These are phyloP conservation scores for Fusarium brachygibbosum DNA, from an alignment of 2,329 filamentous ascomycete species.

Conservation along the genomic window DNA sequence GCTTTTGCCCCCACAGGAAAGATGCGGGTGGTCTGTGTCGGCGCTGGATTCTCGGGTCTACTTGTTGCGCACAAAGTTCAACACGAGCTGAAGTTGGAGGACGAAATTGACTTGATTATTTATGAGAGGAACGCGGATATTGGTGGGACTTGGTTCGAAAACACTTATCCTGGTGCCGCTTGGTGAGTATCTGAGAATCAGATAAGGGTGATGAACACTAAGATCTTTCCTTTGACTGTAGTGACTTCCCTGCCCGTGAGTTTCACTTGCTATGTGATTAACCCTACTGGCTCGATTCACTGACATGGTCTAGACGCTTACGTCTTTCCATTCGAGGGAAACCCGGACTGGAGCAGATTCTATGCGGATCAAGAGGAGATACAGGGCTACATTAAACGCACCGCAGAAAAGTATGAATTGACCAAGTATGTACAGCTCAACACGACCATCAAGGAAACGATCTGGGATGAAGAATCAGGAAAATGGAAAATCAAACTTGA, in stretches of 20 bases:
- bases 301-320: conserved; percentile 6
- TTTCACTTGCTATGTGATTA: background rate
- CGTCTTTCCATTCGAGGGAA: conserved; percentile 12
- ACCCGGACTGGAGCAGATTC: conserved; percentile 11
- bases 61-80: conserved; percentile 19
- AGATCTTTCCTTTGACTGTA: background rate
- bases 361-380: conserved; percentile 4
- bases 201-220: background rate
- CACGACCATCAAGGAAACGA: conserved; percentile 7
- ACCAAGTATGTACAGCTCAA: conserved; percentile 9
- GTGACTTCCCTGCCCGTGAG: conserved; percentile 12
- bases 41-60: conserved; percentile 10
- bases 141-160: conserved; percentile 20
- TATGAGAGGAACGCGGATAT: conserved; percentile 8
- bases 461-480: conserved; percentile 4
- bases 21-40: conserved; percentile 13
- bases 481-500: conserved; percentile 20
- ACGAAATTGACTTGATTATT: conserved; percentile 2
- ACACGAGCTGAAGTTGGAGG: conserved; percentile 9
- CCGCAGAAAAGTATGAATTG: conserved; percentile 12
- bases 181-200: background rate
- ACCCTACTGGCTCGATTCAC: background rate
- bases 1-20: conserved; percentile 10
- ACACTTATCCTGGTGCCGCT: conserved; percentile 18
- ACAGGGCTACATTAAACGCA: conserved; percentile 3